Conservation (phyloP, 371 early-diverging fungal species). For the Apophysomyces variabilis region DNA sequence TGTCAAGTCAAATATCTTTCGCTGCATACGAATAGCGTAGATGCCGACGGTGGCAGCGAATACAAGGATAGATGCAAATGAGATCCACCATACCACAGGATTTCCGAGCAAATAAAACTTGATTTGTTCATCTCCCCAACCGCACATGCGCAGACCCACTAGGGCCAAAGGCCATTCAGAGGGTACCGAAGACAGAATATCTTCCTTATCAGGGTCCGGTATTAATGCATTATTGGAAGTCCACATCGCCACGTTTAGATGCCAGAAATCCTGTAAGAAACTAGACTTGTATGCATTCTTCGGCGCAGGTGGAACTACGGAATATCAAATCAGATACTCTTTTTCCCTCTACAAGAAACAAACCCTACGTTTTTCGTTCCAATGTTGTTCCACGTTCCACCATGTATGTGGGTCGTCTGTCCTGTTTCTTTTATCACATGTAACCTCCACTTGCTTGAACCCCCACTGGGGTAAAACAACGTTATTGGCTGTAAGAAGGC, state of each 20-base stretch:
- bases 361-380: conserved; percentile 67
- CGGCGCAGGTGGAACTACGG: conserved; percentile 63
- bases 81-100: conserved; percentile 96
- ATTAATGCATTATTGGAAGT: conserved; percentile 97
- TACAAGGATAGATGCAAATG: conserved; percentile 68
- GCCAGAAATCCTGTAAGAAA: conserved; percentile 90
- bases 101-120: conserved; percentile 98
- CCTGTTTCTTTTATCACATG: conserved; percentile 77
- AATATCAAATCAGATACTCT: neutral
- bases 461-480: conserved; percentile 98
- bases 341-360: neutral
- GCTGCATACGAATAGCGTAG: conserved; percentile 73
- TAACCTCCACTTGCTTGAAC: conserved; percentile 95
- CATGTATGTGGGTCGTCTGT: conserved; percentile 67
- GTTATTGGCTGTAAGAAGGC: conserved; percentile 81
- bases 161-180: conserved; percentile 94
- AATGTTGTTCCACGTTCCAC: conserved; percentile 98
- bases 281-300: conserved; percentile 69
- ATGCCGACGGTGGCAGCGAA: conserved; percentile 48
- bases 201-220: conserved; percentile 97
- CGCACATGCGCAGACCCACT: conserved; percentile 96
- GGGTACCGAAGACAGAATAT: conserved; percentile 87
- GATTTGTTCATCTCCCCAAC: conserved; percentile 89
- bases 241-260: conserved; percentile 98
- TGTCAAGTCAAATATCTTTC: conserved; percentile 70